Evolutionary conservation across 805 yeast genomes (phyloP), one percentile per base, ranked within the genome.

Genomic region (Tanozyma kutaoensis): DNA sequence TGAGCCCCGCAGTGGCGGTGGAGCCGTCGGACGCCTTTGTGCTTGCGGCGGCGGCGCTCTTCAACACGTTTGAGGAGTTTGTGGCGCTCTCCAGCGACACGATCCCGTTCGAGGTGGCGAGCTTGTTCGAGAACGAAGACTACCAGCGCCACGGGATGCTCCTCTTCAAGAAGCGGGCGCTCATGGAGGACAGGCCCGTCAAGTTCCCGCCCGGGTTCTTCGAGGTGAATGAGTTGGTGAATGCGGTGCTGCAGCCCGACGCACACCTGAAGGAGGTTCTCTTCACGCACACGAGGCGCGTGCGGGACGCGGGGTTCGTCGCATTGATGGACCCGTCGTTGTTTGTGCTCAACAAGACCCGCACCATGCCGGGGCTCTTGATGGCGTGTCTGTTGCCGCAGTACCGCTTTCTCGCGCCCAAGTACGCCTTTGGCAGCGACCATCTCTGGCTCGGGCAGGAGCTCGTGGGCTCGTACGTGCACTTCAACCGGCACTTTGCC

Each of bases 371-470:
- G 22, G 61, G 61, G 5, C 34, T 53, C 10, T 28, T 55, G 16
- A 28, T 52, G 14, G 36, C 48, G 5, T 33, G 40, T n/a, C 44
- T 40, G 25, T 28, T 52, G 14, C 53, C 45, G 20, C 25, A 43
- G 14, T 45, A 43, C 24, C 32, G 36, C n/a, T 16, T 47, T 1
- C 34, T 50, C 4, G 20, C 32, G 4, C 28, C 42, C 3, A 33
- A 54, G 30, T 45, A 48, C 19, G 30, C 30, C 11, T 21, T 39
- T 8, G 37, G 35, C 23, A 37, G 40, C 5, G 62, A 55, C 16
- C 36, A 38, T 17, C 26, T 55, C 14, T 55, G 62, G 61, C 17
- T 55, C 5, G 58, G 60, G 3, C 49, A 48, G 30, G 53, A 49
- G 24, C 29, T 52, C 4, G 38, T 56, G 1, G 62, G 57, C 0